Base-by-base conservation (phyloP, 1,139 yeast genomes). In the Saccharomyces hybrid region DNA sequence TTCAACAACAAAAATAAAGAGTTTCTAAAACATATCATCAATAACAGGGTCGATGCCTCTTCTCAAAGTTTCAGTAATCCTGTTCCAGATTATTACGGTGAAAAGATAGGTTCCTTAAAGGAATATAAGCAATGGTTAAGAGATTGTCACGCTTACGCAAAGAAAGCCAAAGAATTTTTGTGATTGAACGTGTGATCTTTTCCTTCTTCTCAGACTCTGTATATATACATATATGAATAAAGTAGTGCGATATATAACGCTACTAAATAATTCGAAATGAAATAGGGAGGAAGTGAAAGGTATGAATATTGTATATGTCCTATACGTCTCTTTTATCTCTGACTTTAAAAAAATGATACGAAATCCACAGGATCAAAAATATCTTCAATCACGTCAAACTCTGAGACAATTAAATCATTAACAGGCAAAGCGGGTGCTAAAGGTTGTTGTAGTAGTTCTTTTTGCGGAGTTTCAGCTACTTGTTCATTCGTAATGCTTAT, bases 81-180 rank as follows among this genome's bases (percentile, higher is more conserved):
- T 9, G 96, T 93, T 48, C 97, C 98, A 20, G 99, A 93, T 71
- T 95, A 90, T 73, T 93, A 93, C 68, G 99, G 99, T 34, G 99
- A 93, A 73, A 88, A 88, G 72, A 91, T 93, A 59, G 89, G 90
- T 56, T 86, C 95, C 48, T 74, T 91, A 68, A 81, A 83, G 64
- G 93, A 84, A 62, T 93, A 93, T 73, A 86, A 90, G 72, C 95
- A 88, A 70, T 93, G 99, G 99, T 79, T 93, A 64, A 82, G 98
- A 66, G 98, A 93, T 70, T 88, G 97, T 65, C 86, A 88, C 67
- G 93, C 96, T 28, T 93, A 86, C 75, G 82, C 84, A 68, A 84
- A 95, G 75, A 90, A 89, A 76, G 79, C 91, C 23, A 82, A 82
- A 71, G 93, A 86, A 67, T 90, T 89, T 68, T 76, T 89, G 72